Evolutionary conservation across 2,329 filamentous ascomycete genomes (phyloP), one percentile per base, ranked within the genome.

Genomic region (Colletotrichum eleusines): DNA sequence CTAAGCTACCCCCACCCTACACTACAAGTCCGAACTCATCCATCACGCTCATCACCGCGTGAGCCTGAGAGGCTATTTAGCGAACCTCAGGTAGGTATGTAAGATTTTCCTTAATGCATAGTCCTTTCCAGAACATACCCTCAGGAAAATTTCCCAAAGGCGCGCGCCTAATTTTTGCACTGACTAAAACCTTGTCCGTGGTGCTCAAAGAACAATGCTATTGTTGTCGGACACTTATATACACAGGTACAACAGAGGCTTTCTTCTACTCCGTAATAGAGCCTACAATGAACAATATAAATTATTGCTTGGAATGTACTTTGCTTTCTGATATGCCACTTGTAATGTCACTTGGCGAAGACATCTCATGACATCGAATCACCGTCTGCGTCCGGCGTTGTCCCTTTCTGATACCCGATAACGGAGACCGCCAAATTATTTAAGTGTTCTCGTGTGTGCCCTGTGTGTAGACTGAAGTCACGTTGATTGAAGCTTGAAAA

Each of bases 261-360:
- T 20, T n/a, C 3, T 6, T 11, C 3, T 14, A 11, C 7, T 54
- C 7, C 1, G 20, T 51, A 11, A 16, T 5, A 48, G 11, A n/a
- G 0, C n/a, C n/a, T 16, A 26, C 9, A 16, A 16, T 16, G 12
- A 50, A 23, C 12, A 26, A 11, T 6, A 8, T 1, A 16, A 23
- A 35, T 1, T 2, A 7, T 7, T 4, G 4, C 4, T 7, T 6
- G 31, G 8, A 35, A 2, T 23, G n/a, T 55, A 1, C 0, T 5
- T 14, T 35, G 9, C 23, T 14, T 8, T 8, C 9, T 54, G 8
- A 33, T 2, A 35, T 12, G 28, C 12, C 9, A 4, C 31, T 35
- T 54, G 23, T 14, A 12, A 35, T 23, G 11, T 3, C 51, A 35
- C 35, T 14, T 3, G 5, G 11, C 31, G 51, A 23, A 35, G 28